A percentile compares a stretch with the other conserved stretches of the same genome.
These are phyloP conservation scores for Aspergillus versicolor DNA, from an alignment of 2,329 filamentous ascomycete genomes.

Conservation along the genomic window DNA sequence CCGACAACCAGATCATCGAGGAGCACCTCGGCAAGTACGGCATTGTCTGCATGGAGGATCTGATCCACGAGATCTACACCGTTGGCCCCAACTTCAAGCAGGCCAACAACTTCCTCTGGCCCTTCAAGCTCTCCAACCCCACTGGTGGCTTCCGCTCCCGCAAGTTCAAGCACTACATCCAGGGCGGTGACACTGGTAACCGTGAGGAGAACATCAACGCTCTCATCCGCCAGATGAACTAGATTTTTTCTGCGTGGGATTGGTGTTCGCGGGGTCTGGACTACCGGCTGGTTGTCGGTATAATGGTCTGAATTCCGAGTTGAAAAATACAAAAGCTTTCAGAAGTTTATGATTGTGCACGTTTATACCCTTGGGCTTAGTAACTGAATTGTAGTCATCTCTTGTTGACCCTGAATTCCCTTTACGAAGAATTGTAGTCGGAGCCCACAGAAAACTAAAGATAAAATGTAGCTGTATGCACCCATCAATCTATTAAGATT, in stretches of 20 bases:
- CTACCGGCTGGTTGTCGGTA: slow-evolving; percentile 25
- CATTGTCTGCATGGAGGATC: slow-evolving; percentile 98
- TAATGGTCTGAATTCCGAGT: slow-evolving; percentile 21
- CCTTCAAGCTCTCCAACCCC: slow-evolving; percentile 99
- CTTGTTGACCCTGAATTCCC: background rate
- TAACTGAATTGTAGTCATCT: slow-evolving; percentile 6
- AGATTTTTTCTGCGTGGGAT: slow-evolving; percentile 39
- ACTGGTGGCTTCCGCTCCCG: slow-evolving; percentile 91
- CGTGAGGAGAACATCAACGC: slow-evolving; percentile 97
- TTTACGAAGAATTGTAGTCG: no score
- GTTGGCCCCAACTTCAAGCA: slow-evolving; percentile 99
- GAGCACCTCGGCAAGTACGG: slow-evolving; percentile 95
- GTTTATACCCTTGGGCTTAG: slow-evolving; percentile 6
- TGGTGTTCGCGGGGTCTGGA: slow-evolving; percentile 28
- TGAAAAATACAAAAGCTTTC: slow-evolving; percentile 34
- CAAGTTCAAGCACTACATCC: slow-evolving; percentile 99
- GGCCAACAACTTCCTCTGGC: slow-evolving; percentile 98
- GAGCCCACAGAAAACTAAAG: no score
- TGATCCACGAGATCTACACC: slow-evolving; percentile 98
- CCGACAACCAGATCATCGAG: slow-evolving; percentile 98
- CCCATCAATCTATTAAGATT: background rate
- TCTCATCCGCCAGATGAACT: slow-evolving; percentile 99
- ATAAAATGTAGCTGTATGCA: background rate
- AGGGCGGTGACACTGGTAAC: slow-evolving; percentile 98
- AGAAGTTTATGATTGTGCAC: slow-evolving; percentile 27